These are phyloP conservation scores for Trichoderma lentiforme DNA, from an alignment of 2,329 filamentous ascomycete species.

Conservation along the genomic window DNA sequence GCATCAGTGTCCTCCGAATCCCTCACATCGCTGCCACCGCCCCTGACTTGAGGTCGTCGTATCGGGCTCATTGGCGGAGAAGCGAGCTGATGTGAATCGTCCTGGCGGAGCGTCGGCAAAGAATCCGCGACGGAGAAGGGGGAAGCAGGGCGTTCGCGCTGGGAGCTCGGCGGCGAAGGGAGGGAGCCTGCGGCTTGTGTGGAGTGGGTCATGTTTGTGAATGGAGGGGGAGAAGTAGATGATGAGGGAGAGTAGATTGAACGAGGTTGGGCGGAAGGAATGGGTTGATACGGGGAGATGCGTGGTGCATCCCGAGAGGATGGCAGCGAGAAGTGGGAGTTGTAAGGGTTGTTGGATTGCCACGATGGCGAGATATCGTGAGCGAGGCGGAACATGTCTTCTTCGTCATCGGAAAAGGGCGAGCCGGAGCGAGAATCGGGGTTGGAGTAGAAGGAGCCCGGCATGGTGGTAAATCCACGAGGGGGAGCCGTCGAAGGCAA, in stretches of 20 bases:
- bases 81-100: background rate
- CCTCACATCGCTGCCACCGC: background rate
- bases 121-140: conserved; percentile 14
- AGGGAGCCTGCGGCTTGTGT: conserved; percentile 18
- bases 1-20: conserved; percentile 28
- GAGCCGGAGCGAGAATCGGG: background rate
- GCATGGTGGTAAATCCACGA: background rate
- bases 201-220: background rate
- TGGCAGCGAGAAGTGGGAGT: background rate
- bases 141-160: conserved; percentile 5
- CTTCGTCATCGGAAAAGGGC: conserved; percentile 12
- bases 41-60: background rate
- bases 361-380: background rate
- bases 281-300: conserved; percentile 15
- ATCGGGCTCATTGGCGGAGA: conserved; percentile 15
- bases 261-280: conserved; percentile 15
- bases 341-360: background rate
- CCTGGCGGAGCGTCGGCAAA: conserved; percentile 11
- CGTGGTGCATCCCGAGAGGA: background rate
- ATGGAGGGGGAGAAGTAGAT: background rate
- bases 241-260: background rate
- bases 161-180: conserved; percentile 24
- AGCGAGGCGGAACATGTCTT: conserved; percentile 6
- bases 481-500: background rate
- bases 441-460: background rate